A percentile compares a stretch with the other conserved stretches of the same genome.
These are phyloP conservation scores for Rossbeevera mucosa DNA, from an alignment of 768 basidiomycete species.

Conservation along the genomic window DNA sequence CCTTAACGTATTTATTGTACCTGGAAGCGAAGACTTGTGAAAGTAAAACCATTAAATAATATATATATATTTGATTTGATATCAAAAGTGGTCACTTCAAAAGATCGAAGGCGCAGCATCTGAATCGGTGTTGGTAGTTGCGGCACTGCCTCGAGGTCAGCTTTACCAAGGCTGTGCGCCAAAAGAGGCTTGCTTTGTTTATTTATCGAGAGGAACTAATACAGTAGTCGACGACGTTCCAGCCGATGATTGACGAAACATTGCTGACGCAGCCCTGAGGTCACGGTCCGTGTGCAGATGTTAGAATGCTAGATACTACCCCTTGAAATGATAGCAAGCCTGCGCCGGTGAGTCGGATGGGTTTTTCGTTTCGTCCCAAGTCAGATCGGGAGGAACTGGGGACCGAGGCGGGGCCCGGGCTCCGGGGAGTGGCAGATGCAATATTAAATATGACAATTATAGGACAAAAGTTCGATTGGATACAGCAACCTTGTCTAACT, in stretches of 20 bases:
- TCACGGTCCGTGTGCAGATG: neutral
- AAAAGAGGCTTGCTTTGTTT: neutral
- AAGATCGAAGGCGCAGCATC: neutral
- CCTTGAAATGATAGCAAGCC: neutral
- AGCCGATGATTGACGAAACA: no score
- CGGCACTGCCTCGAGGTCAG: slow-evolving; percentile 10
- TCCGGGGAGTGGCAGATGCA: neutral
- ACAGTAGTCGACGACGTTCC: no score
- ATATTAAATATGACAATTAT: neutral
- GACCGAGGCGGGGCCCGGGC: neutral
- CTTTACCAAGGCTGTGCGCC: slow-evolving; percentile 7
- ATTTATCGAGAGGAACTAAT: neutral
- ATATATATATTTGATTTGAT: slow-evolving; percentile 1
- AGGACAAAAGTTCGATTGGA: neutral
- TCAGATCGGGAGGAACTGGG: neutral
- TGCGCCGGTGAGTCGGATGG: neutral
- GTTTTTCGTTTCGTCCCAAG: neutral
- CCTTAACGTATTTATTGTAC: slow-evolving; percentile 27
- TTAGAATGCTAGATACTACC: neutral
- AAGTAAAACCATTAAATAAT: slow-evolving; percentile 15
- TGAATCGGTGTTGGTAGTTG: neutral
- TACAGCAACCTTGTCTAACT: neutral
- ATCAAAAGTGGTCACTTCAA: neutral
- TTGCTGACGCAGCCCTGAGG: neutral
- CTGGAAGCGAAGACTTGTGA: slow-evolving; percentile 15